A percentile compares a stretch with the other conserved stretches of the same genome.
These are phyloP conservation scores for Aulographum hederae DNA, from an alignment of 2,329 filamentous ascomycete species.

Conservation along the genomic window DNA sequence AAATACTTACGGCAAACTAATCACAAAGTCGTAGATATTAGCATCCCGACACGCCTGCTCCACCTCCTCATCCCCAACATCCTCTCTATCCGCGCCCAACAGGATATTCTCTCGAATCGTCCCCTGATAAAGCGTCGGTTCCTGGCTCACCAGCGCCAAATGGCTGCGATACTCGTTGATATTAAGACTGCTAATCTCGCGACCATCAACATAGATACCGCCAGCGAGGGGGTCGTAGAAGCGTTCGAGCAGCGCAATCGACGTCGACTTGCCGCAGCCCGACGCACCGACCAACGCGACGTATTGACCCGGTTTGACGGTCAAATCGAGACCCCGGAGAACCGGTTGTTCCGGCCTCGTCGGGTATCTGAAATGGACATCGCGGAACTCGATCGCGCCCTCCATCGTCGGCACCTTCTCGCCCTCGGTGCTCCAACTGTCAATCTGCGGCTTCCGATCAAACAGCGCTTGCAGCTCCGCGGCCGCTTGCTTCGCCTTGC, in stretches of 20 bases:
- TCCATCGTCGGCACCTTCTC: constrained; percentile 43
- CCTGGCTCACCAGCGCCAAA: constrained; percentile 80
- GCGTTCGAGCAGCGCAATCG: constrained; percentile 76
- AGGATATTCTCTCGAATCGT: constrained; percentile 82
- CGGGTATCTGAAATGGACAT: constrained; percentile 89
- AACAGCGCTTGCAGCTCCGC: constrained; percentile 66
- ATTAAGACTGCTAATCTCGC: constrained; percentile 65
- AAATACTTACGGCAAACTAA: constrained; percentile 47
- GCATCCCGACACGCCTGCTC: constrained; percentile 70
- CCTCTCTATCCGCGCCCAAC: constrained; percentile 45
- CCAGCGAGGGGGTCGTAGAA: constrained; percentile 85
- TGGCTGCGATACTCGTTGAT: constrained; percentile 70
- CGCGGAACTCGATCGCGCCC: constrained; percentile 71
- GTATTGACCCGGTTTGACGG: constrained; percentile 60
- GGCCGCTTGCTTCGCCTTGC: constrained; percentile 76
- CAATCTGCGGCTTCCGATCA: constrained; percentile 64
- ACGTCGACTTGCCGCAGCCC: constrained; percentile 87
- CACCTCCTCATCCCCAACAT: constrained; percentile 51
- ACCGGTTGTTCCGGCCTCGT: constrained; percentile 85
- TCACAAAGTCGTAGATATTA: constrained; percentile 85
- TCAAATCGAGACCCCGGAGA: constrained; percentile 62
- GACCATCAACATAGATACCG: constrained; percentile 63
- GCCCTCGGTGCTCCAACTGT: constrained; percentile 60
- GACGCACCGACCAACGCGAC: constrained; percentile 84
- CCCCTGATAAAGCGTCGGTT: constrained; percentile 87